Evolutionary conservation across 176 grass and related monocot genomes (phyloP).

Genomic region (Triticum monococcum): DNA sequence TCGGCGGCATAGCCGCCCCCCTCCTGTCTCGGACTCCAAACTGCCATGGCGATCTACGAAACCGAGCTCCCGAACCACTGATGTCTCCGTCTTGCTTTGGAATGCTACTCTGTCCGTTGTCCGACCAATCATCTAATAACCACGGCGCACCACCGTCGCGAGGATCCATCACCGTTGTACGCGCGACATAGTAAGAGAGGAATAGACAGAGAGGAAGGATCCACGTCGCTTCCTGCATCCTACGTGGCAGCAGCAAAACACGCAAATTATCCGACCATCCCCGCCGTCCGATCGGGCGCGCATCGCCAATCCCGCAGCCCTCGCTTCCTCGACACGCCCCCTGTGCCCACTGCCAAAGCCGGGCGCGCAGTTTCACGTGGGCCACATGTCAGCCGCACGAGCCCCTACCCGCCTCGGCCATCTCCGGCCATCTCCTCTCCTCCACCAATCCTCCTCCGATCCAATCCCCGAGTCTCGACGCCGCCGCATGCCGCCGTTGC

Average conservation of each 20-base stretch:
- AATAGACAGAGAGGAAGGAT: background rate
- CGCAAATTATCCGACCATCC: background rate
- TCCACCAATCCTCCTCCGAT: slow-evolving; percentile 26
- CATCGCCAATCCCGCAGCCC: background rate
- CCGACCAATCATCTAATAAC: no score
- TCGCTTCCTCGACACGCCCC: background rate
- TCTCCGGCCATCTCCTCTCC: slow-evolving; percentile 34
- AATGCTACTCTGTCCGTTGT: no score
- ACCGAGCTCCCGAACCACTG: no score
- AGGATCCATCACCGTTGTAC: no score
- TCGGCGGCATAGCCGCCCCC: no score
- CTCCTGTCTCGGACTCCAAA: no score
- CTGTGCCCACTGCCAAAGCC: background rate
- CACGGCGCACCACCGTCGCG: no score
- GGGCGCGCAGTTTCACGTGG: background rate
- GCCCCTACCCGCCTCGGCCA: background rate
- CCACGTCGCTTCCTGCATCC: background rate
- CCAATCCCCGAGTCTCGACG: slow-evolving; percentile 24
- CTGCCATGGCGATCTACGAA: no score
- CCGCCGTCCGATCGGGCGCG: slow-evolving; percentile 28
- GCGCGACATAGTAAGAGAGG: no score
- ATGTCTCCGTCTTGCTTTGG: no score
- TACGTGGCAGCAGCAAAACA: background rate
- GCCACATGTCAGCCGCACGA: slow-evolving; percentile 17
- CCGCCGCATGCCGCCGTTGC: slow-evolving; percentile 17